phyloP scores from a whole-genome alignment of 75 land plant genomes.

The Cryptomeria japonica region DNA sequence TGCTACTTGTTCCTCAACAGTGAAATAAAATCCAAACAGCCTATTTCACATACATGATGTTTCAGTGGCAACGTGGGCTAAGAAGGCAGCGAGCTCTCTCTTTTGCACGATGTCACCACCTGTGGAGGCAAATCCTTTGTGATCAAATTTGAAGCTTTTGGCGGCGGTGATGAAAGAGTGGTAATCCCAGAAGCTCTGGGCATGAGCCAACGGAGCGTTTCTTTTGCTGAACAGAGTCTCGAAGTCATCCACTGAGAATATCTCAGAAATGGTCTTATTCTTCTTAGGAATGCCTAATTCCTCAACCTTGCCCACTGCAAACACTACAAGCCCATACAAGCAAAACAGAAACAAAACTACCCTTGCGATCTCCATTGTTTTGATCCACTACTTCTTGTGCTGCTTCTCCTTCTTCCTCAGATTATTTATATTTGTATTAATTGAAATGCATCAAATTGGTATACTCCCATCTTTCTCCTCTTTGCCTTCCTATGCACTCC shows the following conservation, averaged over 20 bases:
- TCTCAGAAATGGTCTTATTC: constrained; percentile 26
- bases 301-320: constrained; percentile 23
- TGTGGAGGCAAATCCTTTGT: constrained; percentile 23
- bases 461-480: not conserved
- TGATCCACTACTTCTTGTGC: not conserved
- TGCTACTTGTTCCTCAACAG: not conserved
- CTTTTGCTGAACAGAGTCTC: constrained; percentile 30
- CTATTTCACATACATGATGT: constrained; percentile 22
- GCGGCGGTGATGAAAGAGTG: constrained; percentile 35
- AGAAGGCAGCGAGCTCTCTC: constrained; percentile 45
- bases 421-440: not conserved
- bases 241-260: constrained; percentile 31
- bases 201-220: constrained; percentile 26
- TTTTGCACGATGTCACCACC: constrained; percentile 36
- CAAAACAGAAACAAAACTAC: not conserved
- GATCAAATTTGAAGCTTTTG: constrained; percentile 16
- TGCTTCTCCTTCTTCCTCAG: not conserved
- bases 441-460: not conserved
- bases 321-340: constrained; percentile 4
- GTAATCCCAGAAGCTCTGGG: constrained; percentile 36
- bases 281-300: not conserved
- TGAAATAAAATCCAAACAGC: not conserved
- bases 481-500: not conserved
- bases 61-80: constrained; percentile 48
- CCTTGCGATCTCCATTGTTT: not conserved